Evolutionary conservation across 2,329 filamentous ascomycete species (phyloP).

Genomic region (Calonectria pteridis): DNA sequence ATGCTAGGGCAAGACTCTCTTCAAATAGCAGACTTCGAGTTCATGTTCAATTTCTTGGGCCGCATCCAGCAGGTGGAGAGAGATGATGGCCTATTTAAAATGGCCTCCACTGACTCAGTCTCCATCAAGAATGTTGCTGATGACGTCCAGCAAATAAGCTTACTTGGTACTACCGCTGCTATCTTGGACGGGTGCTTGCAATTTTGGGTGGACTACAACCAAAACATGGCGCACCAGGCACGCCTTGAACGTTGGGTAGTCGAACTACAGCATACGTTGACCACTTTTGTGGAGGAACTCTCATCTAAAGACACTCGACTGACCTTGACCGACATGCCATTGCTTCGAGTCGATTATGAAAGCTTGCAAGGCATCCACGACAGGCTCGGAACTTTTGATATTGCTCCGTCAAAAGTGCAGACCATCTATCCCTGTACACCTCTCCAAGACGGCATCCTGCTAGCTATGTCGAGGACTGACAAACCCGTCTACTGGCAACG

Average conservation of each 20-base stretch:
- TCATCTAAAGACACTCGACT: slow-evolving; percentile 3
- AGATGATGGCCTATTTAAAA: slow-evolving; percentile 9
- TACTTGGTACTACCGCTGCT: background rate
- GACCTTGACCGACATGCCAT: slow-evolving; percentile 7
- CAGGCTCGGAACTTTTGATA: background rate
- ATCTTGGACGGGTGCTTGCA: slow-evolving; percentile 5
- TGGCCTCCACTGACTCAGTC: slow-evolving; percentile 4
- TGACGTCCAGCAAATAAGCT: slow-evolving; percentile 11
- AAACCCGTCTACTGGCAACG: slow-evolving; percentile 9
- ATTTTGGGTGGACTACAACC: slow-evolving; percentile 10
- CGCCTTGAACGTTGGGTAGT: slow-evolving; percentile 1
- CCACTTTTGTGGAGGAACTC: slow-evolving; percentile 1
- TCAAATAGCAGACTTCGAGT: slow-evolving; percentile 4
- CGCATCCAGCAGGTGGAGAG: slow-evolving; percentile 6
- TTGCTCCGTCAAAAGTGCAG: slow-evolving; percentile 2
- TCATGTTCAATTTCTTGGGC: slow-evolving; percentile 6
- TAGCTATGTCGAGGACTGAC: background rate
- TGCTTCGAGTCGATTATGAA: slow-evolving; percentile 1
- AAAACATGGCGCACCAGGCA: slow-evolving; percentile 7
- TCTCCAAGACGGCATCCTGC: slow-evolving; percentile 6
- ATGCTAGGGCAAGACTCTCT: slow-evolving; percentile 1
- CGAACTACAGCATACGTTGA: slow-evolving; percentile 1
- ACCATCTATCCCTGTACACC: slow-evolving; percentile 6
- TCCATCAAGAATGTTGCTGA: background rate
- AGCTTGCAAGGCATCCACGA: background rate